phyloP scores from a whole-genome alignment of 192 early-diverging fungal genomes.

The Linnemannia hyalina region DNA sequence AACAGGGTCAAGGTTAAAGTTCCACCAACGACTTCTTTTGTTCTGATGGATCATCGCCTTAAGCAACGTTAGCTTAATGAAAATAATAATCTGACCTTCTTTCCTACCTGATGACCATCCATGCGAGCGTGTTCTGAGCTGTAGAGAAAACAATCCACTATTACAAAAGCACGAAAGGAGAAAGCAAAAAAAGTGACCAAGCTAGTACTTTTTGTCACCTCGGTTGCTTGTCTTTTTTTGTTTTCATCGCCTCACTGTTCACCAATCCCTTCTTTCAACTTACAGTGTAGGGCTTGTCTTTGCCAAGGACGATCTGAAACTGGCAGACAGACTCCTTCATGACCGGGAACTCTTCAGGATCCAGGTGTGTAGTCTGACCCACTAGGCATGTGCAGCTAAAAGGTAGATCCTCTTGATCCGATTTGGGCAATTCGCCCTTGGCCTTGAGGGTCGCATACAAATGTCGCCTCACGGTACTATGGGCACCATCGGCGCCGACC shows the following conservation, averaged over 20 bases:
- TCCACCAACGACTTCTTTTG: too few species aligned
- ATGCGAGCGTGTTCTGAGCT: too few species aligned
- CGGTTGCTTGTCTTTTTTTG: background rate
- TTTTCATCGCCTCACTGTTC: background rate
- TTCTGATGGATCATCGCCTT: too few species aligned
- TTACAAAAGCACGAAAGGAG: too few species aligned
- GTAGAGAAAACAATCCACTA: too few species aligned
- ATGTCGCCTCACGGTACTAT: slow-evolving; percentile 1
- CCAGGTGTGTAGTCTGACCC: slow-evolving; percentile 1
- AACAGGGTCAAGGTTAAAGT: too few species aligned
- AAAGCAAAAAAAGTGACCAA: background rate
- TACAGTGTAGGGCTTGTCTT: slow-evolving; percentile 10
- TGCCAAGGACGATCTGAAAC: slow-evolving; percentile 6
- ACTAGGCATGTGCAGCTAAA: slow-evolving; percentile 10
- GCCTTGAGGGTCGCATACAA: background rate
- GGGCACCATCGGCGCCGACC: slow-evolving; percentile 18
- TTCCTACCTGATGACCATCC: too few species aligned
- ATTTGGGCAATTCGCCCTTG: background rate
- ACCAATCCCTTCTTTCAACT: background rate
- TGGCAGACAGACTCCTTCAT: background rate
- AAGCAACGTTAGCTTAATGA: too few species aligned
- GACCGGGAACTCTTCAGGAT: background rate
- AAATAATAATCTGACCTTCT: too few species aligned
- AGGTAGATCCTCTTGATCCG: background rate
- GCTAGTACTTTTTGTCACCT: background rate